phyloP scores from a whole-genome alignment of 331 rosid genomes.

The Quercus tomentella region DNA sequence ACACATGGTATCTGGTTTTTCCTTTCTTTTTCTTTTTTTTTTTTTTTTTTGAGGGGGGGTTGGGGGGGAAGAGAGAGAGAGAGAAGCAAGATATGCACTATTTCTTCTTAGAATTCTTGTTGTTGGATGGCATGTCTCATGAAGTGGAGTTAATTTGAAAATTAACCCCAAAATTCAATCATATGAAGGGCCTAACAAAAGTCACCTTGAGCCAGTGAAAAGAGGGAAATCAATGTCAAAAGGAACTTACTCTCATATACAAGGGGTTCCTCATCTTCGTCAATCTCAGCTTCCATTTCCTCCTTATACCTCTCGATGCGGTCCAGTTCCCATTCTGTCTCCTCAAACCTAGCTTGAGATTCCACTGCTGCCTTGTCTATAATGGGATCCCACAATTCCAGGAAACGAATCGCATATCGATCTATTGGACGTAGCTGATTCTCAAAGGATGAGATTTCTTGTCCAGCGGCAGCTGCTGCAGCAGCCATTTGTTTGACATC shows the following conservation, averaged over 20 bases:
- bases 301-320: slow-evolving; percentile 96
- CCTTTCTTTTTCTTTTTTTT: too few relatives aligned
- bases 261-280: slow-evolving; percentile 98
- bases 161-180: neutral
- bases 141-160: neutral
- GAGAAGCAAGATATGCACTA: too few relatives aligned
- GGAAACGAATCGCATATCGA: slow-evolving; percentile 89
- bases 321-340: slow-evolving; percentile 95
- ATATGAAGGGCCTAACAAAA: neutral
- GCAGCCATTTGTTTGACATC: slow-evolving; percentile 98
- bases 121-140: neutral
- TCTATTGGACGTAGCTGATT: slow-evolving; percentile 87
- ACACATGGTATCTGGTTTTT: neutral
- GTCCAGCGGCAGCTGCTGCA: slow-evolving; percentile 90
- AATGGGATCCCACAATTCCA: slow-evolving; percentile 95
- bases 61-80: too few relatives aligned
- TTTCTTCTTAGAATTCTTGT: neutral
- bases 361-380: slow-evolving; percentile 80
- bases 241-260: slow-evolving; percentile 82
- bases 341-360: slow-evolving; percentile 87
- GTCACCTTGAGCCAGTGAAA: neutral
- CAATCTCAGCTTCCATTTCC: slow-evolving; percentile 99
- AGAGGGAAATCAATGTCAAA: neutral
- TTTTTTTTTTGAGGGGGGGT: too few relatives aligned
- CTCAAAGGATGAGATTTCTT: slow-evolving; percentile 81